phyloP scores from a whole-genome alignment of 2,329 filamentous ascomycete species.

The Eutypella sp. region DNA sequence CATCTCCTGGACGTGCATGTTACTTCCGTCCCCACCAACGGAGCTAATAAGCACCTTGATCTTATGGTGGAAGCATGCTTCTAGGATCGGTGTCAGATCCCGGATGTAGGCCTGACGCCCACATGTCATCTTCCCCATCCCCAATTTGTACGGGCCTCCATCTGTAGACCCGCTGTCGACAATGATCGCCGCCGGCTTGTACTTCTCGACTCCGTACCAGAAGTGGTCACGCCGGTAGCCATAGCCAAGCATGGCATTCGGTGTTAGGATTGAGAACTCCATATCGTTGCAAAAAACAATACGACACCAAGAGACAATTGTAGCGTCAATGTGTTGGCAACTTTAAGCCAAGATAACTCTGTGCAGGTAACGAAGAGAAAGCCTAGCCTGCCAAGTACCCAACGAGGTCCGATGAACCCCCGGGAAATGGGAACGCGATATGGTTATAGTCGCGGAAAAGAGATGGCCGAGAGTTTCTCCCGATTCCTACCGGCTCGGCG shows the following conservation, averaged over 20 bases:
- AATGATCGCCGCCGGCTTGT: slow-evolving; percentile 29
- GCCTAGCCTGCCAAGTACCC: too few relatives aligned
- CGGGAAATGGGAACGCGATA: too few relatives aligned
- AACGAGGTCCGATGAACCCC: too few relatives aligned
- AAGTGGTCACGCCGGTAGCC: slow-evolving; percentile 25
- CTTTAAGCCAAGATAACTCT: too few relatives aligned
- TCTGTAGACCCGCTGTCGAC: slow-evolving; percentile 32
- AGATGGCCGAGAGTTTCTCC: too few relatives aligned
- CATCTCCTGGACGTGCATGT: slow-evolving; percentile 35
- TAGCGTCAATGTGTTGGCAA: too few relatives aligned
- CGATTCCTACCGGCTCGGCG: too few relatives aligned
- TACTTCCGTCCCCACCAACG: slow-evolving; percentile 36
- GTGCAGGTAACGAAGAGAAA: too few relatives aligned
- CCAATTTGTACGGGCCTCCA: slow-evolving; percentile 18
- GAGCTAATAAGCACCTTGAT: slow-evolving; percentile 29
- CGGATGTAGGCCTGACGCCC: slow-evolving; percentile 7
- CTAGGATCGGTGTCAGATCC: slow-evolving; percentile 21
- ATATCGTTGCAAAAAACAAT: too few relatives aligned
- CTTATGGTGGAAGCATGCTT: slow-evolving; percentile 17
- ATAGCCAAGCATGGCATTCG: slow-evolving; percentile 29
- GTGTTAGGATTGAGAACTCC: slow-evolving; percentile 23
- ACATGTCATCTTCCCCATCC: slow-evolving; percentile 8
- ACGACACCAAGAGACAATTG: too few relatives aligned
- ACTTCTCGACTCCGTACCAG: slow-evolving; percentile 23
- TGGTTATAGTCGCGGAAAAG: too few relatives aligned